phyloP scores from a whole-genome alignment of 257 asterid species.

The Solanum chmielewskii region DNA sequence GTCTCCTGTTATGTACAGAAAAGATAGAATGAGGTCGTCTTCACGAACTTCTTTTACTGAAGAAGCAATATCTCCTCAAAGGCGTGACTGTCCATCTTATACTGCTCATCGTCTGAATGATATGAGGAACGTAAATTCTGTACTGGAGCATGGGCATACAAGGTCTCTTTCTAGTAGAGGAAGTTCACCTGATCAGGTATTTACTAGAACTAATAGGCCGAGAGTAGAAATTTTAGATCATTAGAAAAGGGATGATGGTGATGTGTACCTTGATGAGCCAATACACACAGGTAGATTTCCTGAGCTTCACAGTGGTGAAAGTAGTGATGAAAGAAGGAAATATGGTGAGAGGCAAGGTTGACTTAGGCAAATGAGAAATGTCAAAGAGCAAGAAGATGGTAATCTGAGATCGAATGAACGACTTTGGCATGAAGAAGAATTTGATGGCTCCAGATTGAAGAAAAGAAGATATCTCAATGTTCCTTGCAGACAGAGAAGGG shows the following conservation, averaged over 20 bases:
- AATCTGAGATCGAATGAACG: neutral
- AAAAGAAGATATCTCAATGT: neutral
- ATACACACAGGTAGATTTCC: neutral
- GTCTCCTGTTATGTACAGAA: conserved; percentile 38
- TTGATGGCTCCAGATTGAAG: neutral
- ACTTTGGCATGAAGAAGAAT: neutral
- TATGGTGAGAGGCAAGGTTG: conserved; percentile 38
- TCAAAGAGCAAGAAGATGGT: conserved; percentile 37
- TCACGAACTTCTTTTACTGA: conserved; percentile 50
- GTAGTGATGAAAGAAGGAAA: conserved; percentile 56
- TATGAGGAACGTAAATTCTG: conserved; percentile 35
- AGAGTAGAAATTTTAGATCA: conserved; percentile 42
- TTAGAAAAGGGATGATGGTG: conserved; percentile 40
- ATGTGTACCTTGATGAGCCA: conserved; percentile 8
- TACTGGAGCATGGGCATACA: conserved; percentile 37
- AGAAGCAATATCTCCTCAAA: conserved; percentile 34
- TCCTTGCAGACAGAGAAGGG: neutral
- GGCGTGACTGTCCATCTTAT: conserved; percentile 57
- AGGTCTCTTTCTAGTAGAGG: conserved; percentile 41
- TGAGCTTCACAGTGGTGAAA: conserved; percentile 19
- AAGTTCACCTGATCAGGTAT: conserved; percentile 31
- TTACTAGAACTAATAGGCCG: conserved; percentile 27
- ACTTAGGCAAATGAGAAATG: conserved; percentile 37
- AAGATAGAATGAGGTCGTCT: conserved; percentile 61
- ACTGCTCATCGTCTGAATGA: conserved; percentile 30